Evolutionary conservation across 345 rosid species (phyloP), one percentile per base, ranked within the genome.

Genomic region (Lumnitzera racemosa): DNA sequence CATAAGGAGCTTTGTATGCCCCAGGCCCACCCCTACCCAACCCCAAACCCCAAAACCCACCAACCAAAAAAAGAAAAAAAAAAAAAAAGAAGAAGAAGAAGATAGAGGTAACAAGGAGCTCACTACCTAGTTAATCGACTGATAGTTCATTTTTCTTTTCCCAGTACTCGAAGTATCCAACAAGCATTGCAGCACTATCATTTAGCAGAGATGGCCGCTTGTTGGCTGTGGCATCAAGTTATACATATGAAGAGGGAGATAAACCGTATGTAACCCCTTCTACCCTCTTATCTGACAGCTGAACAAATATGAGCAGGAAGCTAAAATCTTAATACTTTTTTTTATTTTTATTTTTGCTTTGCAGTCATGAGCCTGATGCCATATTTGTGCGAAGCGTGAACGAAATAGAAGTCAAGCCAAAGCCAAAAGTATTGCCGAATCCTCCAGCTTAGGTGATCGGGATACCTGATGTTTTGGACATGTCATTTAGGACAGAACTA

Each of bases 141-240:
- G 43, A 15, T 53, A 58, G 49, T 54, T 61, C 11, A 12, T 47
- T 63, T 62, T 47, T 67, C 29, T 47, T 43, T 73, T 70, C 72
- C 64, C 79, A 95, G 99, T 95, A 90, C 62, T 83, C 97, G 6
- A 95, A 90, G 73, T 95, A 90, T 57, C 91, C 96, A 20, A 81
- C 96, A 47, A 90, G 98, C 70, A 73, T 90, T 47, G 84, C 99
- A 4, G 99, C 99, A 16, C 78, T 90, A 24, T 90, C 97, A 51
- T 95, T 95, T 75, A 95, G 97, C 70, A 78, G 95, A 76, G 99
- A 95, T 69, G 99, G 99, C 16, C 89, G 87, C 23, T 83, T 88
- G 15, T 74, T 90, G 70, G 99, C 96, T 68, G 99, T 95, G 59
- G 99, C 96, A 16, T 95, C 99, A 36, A 90, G 98, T 70, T 95